Conservation (phyloP, 768 basidiomycete species). For the Clitopilus passeckerianus region DNA sequence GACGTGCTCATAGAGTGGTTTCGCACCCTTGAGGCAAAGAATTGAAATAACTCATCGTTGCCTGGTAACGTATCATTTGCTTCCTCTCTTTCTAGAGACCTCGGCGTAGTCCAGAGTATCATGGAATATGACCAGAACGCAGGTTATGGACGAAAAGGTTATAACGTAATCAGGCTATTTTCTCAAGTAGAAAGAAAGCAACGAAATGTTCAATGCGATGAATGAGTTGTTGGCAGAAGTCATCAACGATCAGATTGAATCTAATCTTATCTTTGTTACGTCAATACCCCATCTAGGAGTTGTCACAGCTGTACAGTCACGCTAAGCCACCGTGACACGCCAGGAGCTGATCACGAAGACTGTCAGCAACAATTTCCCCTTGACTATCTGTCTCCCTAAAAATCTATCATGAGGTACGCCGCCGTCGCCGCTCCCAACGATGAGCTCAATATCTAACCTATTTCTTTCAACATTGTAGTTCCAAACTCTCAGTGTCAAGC, state of each 20-base stretch:
- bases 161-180: too few species aligned
- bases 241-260: not conserved
- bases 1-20: too few species aligned
- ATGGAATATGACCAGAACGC: too few species aligned
- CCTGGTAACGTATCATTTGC: too few species aligned
- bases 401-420: not conserved
- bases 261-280: not conserved
- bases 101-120: too few species aligned
- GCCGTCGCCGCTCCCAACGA: not conserved
- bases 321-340: not conserved
- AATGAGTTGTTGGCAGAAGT: too few species aligned
- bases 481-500: constrained; percentile 98
- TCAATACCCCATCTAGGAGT: not conserved
- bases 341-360: not conserved
- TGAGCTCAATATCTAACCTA: not conserved
- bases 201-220: too few species aligned
- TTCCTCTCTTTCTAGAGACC: too few species aligned
- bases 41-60: too few species aligned
- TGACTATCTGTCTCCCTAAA: not conserved
- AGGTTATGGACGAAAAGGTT: too few species aligned
- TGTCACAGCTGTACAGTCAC: not conserved
- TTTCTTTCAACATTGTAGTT: constrained; percentile 22
- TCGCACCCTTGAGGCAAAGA: too few species aligned
- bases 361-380: not conserved
- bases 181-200: too few species aligned